phyloP scores from a whole-genome alignment of 352 stramenopile species.

The Pythium grandisporangium region DNA sequence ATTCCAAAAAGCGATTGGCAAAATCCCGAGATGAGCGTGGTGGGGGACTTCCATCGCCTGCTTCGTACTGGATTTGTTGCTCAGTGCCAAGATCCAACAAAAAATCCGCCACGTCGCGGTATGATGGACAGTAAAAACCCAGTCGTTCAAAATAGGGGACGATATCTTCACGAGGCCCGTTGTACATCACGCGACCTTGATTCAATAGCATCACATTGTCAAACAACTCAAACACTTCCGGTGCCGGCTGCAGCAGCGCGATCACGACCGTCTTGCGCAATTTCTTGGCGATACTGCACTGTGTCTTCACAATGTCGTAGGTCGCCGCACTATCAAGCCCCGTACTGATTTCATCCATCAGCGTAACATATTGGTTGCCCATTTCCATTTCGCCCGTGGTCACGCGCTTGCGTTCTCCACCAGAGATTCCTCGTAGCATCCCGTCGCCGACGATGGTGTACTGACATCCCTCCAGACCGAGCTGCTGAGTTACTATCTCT shows the following conservation, averaged over 20 bases:
- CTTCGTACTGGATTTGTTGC: conserved; percentile 10
- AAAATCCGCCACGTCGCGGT: conserved; percentile 18
- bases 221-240: conserved; percentile 20
- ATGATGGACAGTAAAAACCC: conserved; percentile 14
- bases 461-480: conserved; percentile 25
- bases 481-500: conserved; percentile 23
- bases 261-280: conserved; percentile 31
- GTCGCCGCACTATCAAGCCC: conserved; percentile 87
- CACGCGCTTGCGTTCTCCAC: conserved; percentile 55
- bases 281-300: too few species aligned
- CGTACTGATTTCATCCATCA: conserved; percentile 89
- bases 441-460: conserved; percentile 56
- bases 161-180: conserved; percentile 18
- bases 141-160: conserved; percentile 23
- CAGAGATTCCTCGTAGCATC: conserved; percentile 44
- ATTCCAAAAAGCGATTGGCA: conserved; percentile 11
- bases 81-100: conserved; percentile 15
- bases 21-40: conserved; percentile 9
- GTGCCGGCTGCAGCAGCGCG: conserved; percentile 16
- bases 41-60: not conserved
- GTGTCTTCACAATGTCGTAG: conserved; percentile 90
- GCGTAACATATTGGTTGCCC: conserved; percentile 37
- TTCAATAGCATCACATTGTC: conserved; percentile 32
- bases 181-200: conserved; percentile 30
- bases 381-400: conserved; percentile 78